A percentile compares a stretch with the other conserved stretches of the same genome.
Conservation (phyloP, 192 early-diverging fungal species). For the Funneliformis mosseae region DNA sequence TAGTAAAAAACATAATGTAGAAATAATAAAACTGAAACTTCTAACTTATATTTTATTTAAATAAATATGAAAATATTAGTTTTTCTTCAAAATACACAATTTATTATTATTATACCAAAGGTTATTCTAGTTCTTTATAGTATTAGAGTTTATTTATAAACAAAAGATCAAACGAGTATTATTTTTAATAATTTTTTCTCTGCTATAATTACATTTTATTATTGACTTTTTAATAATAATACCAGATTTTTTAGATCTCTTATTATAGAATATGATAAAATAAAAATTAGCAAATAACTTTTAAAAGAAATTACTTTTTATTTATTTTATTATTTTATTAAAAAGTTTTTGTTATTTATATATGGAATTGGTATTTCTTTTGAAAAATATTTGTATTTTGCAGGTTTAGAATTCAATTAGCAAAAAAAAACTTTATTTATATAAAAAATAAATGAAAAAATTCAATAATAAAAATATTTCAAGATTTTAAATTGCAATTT, state of each 20-base stretch:
- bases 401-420: background rate
- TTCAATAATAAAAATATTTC: too few relatives aligned
- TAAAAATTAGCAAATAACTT: background rate
- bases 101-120: too few relatives aligned
- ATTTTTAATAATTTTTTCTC: background rate
- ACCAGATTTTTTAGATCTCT: background rate
- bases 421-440: background rate
- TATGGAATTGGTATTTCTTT: background rate
- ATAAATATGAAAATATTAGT: too few relatives aligned
- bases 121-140: too few relatives aligned
- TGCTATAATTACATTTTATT: too few relatives aligned
- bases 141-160: too few relatives aligned
- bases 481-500: background rate
- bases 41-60: too few relatives aligned
- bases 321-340: background rate
- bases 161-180: too few relatives aligned
- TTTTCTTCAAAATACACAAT: too few relatives aligned
- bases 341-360: background rate
- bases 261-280: background rate
- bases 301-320: background rate
- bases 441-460: background rate
- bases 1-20: too few relatives aligned
- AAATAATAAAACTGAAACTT: too few relatives aligned
- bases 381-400: background rate
- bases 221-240: too few relatives aligned